Percentiles rank a stretch among this genome's conserved stretches.
Conservation (phyloP, 176 grass and related monocot species). For the Carex littledalei region DNA sequence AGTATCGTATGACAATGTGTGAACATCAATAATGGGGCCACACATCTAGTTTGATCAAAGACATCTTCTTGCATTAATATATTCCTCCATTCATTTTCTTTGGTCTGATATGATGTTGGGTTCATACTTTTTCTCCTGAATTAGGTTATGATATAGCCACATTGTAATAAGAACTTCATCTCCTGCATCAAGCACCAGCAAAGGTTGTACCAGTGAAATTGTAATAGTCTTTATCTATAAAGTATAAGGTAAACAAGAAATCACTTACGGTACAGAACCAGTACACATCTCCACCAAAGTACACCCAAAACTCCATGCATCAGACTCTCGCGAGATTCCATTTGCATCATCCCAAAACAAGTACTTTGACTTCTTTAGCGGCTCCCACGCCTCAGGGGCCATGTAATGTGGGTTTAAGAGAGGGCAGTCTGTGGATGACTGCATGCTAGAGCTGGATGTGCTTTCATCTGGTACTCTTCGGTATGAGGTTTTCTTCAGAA, state of each 20-base stretch:
- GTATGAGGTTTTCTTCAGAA: constrained; percentile 77
- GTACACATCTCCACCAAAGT: constrained; percentile 99
- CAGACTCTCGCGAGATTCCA: constrained; percentile 77
- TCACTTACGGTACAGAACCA: constrained; percentile 97
- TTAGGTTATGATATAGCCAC: neutral
- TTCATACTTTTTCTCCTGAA: neutral
- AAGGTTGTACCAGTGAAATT: neutral
- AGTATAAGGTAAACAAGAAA: constrained; percentile 40
- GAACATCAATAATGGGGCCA: neutral
- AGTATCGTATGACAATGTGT: neutral
- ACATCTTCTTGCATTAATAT: neutral
- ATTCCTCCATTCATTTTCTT: neutral
- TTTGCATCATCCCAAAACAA: constrained; percentile 78
- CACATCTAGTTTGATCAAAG: neutral
- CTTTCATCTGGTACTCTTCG: constrained; percentile 58
- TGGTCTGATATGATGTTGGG: neutral
- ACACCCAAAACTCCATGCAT: constrained; percentile 99
- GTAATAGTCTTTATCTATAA: constrained; percentile 18
- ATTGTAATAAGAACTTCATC: neutral
- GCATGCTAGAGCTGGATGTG: constrained; percentile 32
- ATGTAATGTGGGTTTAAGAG: constrained; percentile 89
- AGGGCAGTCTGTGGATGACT: constrained; percentile 70
- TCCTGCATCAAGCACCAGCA: neutral
- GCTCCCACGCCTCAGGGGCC: constrained; percentile 96
- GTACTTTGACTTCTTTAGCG: constrained; percentile 73